A percentile compares a stretch with the other conserved stretches of the same genome.
These are phyloP conservation scores for Leishmania mexicana DNA, from an alignment of 208 protist species.

Conservation along the genomic window DNA sequence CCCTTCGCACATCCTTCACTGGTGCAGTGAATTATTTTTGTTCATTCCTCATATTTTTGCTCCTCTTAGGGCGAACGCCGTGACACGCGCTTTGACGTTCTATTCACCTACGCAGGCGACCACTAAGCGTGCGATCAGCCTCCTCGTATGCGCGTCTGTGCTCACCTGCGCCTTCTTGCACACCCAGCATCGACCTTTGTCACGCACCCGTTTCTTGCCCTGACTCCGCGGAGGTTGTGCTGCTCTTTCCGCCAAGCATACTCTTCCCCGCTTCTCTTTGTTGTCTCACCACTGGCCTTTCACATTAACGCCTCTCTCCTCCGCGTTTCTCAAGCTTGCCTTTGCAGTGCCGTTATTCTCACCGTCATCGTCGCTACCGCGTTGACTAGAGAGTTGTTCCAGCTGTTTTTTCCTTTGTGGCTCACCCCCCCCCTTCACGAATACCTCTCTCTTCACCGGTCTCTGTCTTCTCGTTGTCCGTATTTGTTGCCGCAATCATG, in stretches of 20 bases:
- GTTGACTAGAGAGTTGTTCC: background rate
- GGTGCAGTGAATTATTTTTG: background rate
- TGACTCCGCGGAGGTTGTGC: background rate
- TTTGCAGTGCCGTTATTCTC: background rate
- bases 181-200: background rate
- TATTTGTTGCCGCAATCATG: conserved; percentile 6
- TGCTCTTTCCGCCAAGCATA: background rate
- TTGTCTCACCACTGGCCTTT: background rate
- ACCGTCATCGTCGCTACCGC: background rate
- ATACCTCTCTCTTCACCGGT: background rate
- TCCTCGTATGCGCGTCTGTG: background rate
- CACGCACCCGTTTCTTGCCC: background rate
- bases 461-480: background rate
- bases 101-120: background rate
- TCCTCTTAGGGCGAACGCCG: background rate
- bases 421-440: background rate
- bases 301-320: background rate
- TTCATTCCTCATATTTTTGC: background rate
- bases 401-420: background rate
- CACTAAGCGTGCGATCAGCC: background rate
- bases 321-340: background rate
- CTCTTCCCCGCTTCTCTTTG: background rate
- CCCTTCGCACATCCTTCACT: background rate
- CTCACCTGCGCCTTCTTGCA: background rate
- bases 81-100: background rate